Conservation (phyloP, 1,284 basidiomycete genomes). For the Fomitopsis palustris region DNA sequence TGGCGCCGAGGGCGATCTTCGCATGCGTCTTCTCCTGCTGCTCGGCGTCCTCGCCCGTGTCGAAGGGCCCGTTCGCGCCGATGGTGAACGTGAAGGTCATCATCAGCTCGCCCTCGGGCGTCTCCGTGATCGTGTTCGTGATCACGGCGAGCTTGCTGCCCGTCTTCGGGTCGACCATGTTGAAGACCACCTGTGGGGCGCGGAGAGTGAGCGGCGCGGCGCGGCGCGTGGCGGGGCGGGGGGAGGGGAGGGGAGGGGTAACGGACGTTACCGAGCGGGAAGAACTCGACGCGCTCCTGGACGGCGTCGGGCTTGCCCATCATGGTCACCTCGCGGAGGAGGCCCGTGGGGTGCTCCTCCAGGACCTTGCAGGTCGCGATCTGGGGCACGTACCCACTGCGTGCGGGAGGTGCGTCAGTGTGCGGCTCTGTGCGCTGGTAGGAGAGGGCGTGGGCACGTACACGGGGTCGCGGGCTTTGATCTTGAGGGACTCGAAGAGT, state of each 20-base stretch:
- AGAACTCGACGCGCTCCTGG: slow-evolving; percentile 5
- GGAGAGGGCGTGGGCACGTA: neutral
- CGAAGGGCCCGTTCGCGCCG: slow-evolving; percentile 1
- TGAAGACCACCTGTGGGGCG: slow-evolving; percentile 3
- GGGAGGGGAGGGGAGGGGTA: neutral
- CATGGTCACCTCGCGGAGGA: slow-evolving; percentile 6
- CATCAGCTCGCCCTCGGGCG: slow-evolving; percentile 3
- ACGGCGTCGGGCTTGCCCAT: neutral
- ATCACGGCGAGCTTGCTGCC: slow-evolving; percentile 1
- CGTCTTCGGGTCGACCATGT: neutral
- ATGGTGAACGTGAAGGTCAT: slow-evolving; percentile 5
- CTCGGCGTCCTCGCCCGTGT: neutral
- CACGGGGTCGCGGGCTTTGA: slow-evolving; percentile 7
- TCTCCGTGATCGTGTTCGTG: slow-evolving; percentile 5
- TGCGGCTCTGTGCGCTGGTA: neutral
- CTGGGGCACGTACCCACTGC: slow-evolving; percentile 1
- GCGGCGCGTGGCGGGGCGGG: neutral
- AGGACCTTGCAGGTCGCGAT: slow-evolving; percentile 2
- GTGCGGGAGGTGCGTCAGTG: neutral
- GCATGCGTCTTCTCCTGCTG: neutral
- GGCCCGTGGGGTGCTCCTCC: slow-evolving; percentile 3
- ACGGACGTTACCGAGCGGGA: neutral
- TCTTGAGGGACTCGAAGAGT: slow-evolving; percentile 1
- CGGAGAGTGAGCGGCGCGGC: no score
- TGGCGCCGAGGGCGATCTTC: neutral